Evolutionary conservation across 208 protist genomes (phyloP), one percentile per base, ranked within the genome.

Genomic region (Herpetomonas tarakana): DNA sequence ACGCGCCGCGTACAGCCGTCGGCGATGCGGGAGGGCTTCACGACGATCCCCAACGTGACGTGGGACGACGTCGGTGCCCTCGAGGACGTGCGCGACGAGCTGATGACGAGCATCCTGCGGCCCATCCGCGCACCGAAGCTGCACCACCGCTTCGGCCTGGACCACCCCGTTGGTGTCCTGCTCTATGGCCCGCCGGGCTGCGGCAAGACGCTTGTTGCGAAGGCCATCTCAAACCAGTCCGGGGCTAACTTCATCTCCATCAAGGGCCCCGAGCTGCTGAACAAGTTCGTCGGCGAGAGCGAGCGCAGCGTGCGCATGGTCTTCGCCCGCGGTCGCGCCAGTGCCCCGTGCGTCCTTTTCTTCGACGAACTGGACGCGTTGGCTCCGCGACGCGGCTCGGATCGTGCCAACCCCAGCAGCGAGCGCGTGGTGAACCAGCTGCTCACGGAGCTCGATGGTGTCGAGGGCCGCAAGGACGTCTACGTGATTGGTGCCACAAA

Each of bases 281-380:
- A 99, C 83, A 99, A 99, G 76, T 99, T 97, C 71, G 97, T 99
- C 28, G 99, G 99, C 59, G 99, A 99, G 83, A 98, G 96, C 52
- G 99, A 99, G 86, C 84, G 93, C 6, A 98, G 97, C 19, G 97
- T 99, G 22, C 76, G 99, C 9, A 88, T 98, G 75, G 86, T 99
- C 0, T 99, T 99, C 65, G 87, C 83, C 16, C 75, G 94, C 31
- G 96, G 91, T 14, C 81, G 91, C 16, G 79, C 88, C 25, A 94
- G 86, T 16, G 71, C 89, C 0, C 98, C 99, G 12, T 99, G 98
- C 79, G 92, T 99, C 44, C 86, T 99, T 41, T 99, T 99, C 72
- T 99, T 99, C 73, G 99, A 99, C 79, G 99, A 99, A 77, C 82
- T 99, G n/a, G 99, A 99, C 76, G 93, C 98, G 0, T 78, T 99